phyloP scores from a whole-genome alignment of 495 filamentous ascomycete species.

The Aspergillus affinis region DNA sequence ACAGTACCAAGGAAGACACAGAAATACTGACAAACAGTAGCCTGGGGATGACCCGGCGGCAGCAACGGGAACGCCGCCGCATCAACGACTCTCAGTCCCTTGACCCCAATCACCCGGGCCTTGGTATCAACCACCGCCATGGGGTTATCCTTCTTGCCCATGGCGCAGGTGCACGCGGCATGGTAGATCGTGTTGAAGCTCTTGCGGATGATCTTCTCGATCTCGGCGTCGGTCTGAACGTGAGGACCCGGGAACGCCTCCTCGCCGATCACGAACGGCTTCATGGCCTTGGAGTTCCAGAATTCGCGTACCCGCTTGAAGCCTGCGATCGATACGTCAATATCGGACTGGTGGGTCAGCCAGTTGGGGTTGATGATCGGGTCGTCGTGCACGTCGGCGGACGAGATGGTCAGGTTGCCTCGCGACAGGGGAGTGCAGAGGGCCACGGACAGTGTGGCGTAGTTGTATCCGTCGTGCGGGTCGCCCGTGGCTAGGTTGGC shows the following conservation, averaged over 20 bases:
- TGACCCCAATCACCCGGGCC: slow-evolving; percentile 38
- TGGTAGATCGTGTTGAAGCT: slow-evolving; percentile 44
- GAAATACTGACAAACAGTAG: slow-evolving; percentile 31
- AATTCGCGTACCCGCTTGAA: slow-evolving; percentile 40
- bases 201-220: slow-evolving; percentile 36
- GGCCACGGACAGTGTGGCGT: slow-evolving; percentile 38
- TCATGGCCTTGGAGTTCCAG: slow-evolving; percentile 9
- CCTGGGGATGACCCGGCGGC: slow-evolving; percentile 47
- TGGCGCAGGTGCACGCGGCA: slow-evolving; percentile 43
- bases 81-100: slow-evolving; percentile 54
- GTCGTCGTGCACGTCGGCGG: slow-evolving; percentile 25
- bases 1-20: background rate
- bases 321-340: slow-evolving; percentile 38
- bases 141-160: slow-evolving; percentile 38
- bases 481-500: slow-evolving; percentile 29
- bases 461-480: slow-evolving; percentile 39
- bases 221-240: slow-evolving; percentile 42
- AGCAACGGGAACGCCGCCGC: slow-evolving; percentile 53
- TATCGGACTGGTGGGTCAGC: slow-evolving; percentile 39
- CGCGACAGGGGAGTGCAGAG: slow-evolving; percentile 49
- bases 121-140: slow-evolving; percentile 44
- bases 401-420: slow-evolving; percentile 50
- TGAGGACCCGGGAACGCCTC: slow-evolving; percentile 39
- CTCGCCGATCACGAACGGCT: slow-evolving; percentile 6
- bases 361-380: slow-evolving; percentile 52